These are phyloP conservation scores for Aureobasidium lini DNA, from an alignment of 2,329 filamentous ascomycete species.

Conservation along the genomic window DNA sequence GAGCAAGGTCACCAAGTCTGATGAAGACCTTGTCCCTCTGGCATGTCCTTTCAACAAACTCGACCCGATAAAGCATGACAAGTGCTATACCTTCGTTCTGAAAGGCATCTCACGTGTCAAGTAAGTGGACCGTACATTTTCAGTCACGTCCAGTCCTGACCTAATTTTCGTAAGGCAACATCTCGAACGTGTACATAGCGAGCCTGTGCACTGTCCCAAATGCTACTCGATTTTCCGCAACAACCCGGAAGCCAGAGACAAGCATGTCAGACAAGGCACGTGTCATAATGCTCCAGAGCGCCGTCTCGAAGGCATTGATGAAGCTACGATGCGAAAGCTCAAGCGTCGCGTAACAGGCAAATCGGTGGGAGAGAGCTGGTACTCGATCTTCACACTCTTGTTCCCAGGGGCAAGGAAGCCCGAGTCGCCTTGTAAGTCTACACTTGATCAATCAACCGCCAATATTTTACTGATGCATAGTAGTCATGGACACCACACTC, in stretches of 20 bases:
- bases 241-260: neutral
- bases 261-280: neutral
- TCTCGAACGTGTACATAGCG: constrained; percentile 5
- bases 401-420: neutral
- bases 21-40: neutral
- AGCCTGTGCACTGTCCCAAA: constrained; percentile 1
- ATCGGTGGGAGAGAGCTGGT: neutral
- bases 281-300: neutral
- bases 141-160: neutral
- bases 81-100: constrained; percentile 5
- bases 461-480: neutral
- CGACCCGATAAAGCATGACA: constrained; percentile 4
- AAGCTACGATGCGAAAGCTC: neutral
- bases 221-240: constrained; percentile 7
- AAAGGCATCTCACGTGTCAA: constrained; percentile 8
- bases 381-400: neutral
- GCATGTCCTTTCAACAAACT: constrained; percentile 7
- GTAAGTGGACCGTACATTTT: neutral
- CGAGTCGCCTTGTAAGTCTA: constrained; percentile 1
- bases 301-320: neutral
- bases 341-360: neutral
- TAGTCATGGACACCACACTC: constrained; percentile 1
- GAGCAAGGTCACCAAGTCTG: neutral
- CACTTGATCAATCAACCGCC: no score
- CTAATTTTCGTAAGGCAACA: neutral